Evolutionary conservation across 805 yeast genomes (phyloP), one percentile per base, ranked within the genome.

Genomic region (Kazachstania viticola): DNA sequence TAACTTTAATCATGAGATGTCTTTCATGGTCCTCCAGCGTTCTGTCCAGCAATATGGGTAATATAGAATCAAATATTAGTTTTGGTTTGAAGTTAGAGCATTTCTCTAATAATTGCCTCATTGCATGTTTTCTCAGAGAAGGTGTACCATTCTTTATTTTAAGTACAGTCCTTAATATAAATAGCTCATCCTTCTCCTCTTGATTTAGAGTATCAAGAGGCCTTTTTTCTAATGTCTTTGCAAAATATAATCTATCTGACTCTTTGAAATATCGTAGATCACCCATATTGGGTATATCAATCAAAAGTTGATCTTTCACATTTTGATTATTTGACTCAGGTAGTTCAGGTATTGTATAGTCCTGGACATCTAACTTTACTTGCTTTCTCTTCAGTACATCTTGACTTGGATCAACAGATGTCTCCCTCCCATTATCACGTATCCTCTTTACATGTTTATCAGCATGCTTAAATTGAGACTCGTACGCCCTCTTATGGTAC

Each of bases 81-180:
- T 71, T 67, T 0, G 95, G 78, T 0, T 95, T 95, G 44, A 75
- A 71, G 11, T 56, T 60, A 6, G 64, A 56, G 0, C 91, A 77
- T 37, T 67, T 67, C 29, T 75, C 83, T 2, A 79, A 69, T 16
- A 87, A 52, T 25, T 70, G 64, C 34, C 87, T 64, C 55, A 83
- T 52, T 0, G 95, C 77, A 12, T 60, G 56, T 47, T 82, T 87
- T 30, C 98, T 66, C 6, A 65, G 63, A 0, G 63, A 54, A 5
- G 81, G 80, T 14, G 75, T 58, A 3, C 95, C 95, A 52, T 87
- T 85, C 47, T 84, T 85, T 26, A 85, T 65, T 40, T 69, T 71
- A 16, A 85, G 54, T 14, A 88, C 56, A 17, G 83, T 56, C 28
- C 67, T 67, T 71, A 80, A 62, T 15, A 81, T 71, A 31, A 67